Percentiles rank a stretch among this genome's conserved stretches.
phyloP scores from a whole-genome alignment of 2,329 filamentous ascomycete genomes.

The Xylariaceae sp. region DNA sequence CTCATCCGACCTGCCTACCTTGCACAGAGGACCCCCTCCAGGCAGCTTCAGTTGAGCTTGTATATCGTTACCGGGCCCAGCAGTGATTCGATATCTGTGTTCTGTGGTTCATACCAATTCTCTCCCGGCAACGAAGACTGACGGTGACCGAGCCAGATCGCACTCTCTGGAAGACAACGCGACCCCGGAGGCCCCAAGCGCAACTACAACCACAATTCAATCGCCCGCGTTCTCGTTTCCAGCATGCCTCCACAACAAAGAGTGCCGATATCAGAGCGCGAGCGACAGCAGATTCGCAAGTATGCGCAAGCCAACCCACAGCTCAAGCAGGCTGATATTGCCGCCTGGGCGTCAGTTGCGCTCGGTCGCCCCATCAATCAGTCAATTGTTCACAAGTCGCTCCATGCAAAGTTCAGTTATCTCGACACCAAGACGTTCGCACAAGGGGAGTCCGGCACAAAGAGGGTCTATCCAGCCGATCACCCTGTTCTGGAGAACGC shows the following conservation, averaged over 20 bases:
- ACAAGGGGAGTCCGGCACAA: background rate
- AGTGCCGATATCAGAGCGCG: background rate
- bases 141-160: background rate
- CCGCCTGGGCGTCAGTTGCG: background rate
- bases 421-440: background rate
- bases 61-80: too few relatives aligned
- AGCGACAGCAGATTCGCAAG: background rate
- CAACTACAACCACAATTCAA: background rate
- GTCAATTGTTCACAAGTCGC: background rate
- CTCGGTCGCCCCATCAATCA: background rate
- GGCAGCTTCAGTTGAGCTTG: too few relatives aligned
- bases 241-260: background rate
- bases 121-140: background rate
- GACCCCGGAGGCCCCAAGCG: background rate
- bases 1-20: too few relatives aligned
- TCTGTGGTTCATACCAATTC: too few relatives aligned
- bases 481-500: background rate
- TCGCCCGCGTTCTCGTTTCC: background rate
- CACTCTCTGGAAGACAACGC: background rate
- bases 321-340: background rate
- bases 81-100: too few relatives aligned
- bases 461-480: background rate
- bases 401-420: background rate
- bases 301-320: background rate
- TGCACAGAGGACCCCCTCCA: too few relatives aligned